Evolutionary conservation across 257 asterid species (phyloP).

Genomic region (Knoxia roxburghii): DNA sequence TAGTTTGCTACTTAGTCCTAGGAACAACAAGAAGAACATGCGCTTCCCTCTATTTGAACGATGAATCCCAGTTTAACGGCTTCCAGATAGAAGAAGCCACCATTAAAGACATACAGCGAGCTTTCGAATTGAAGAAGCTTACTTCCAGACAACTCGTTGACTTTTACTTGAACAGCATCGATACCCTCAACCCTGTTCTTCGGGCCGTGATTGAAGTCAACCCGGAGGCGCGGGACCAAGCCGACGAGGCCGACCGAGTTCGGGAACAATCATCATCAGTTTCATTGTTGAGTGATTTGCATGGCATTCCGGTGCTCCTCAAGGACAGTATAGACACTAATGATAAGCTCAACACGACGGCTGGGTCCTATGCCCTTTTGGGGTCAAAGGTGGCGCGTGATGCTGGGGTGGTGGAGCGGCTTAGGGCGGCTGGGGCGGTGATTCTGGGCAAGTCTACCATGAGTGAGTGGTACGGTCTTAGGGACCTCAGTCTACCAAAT

Average conservation of each 20-base stretch:
- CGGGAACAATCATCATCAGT: constrained; percentile 16
- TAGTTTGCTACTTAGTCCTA: neutral
- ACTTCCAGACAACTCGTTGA: constrained; percentile 38
- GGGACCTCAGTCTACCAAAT: constrained; percentile 36
- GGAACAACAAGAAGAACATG: neutral
- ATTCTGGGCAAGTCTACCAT: constrained; percentile 72
- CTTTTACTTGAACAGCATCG: constrained; percentile 43
- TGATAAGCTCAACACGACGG: constrained; percentile 59
- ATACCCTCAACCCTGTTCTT: constrained; percentile 52
- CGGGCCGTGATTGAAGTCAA: constrained; percentile 57
- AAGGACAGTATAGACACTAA: constrained; percentile 58
- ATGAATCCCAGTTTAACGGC: neutral
- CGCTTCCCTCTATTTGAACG: neutral
- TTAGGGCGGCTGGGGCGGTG: constrained; percentile 61
- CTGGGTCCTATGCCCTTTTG: constrained; percentile 63
- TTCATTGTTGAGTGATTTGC: constrained; percentile 24
- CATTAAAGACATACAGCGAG: constrained; percentile 32
- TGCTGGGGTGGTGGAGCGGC: constrained; percentile 61
- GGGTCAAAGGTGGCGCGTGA: constrained; percentile 50
- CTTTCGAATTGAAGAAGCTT: constrained; percentile 28
- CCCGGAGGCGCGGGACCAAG: constrained; percentile 50
- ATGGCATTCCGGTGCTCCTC: constrained; percentile 75
- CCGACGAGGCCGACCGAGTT: constrained; percentile 44
- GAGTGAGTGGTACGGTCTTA: constrained; percentile 61
- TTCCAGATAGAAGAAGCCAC: constrained; percentile 55